Evolutionary conservation across 140 eudicot genomes (phyloP), one percentile per base, ranked within the genome.

Genomic region (Ambrosia hybrid): DNA sequence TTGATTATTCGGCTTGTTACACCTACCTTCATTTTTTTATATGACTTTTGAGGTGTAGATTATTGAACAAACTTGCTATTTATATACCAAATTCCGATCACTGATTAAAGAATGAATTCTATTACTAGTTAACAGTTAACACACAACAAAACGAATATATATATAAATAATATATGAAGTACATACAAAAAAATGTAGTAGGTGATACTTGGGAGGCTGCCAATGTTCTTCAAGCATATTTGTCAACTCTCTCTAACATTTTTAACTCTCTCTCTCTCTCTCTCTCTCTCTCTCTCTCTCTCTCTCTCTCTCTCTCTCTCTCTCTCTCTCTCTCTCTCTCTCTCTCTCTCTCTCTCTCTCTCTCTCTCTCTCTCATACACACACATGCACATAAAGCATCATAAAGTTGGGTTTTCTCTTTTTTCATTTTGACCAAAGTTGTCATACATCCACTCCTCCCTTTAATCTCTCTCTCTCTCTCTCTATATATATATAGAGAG

Each of bases 381-480:
- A 46, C 69, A 76, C 17, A 37, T 67, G 41, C 41, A 34, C 66
- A 33, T 60, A 60, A 60, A 60, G 15, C 66, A 33, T 12, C 66
- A 33, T 17, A 60, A 60, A 60, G 17, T 60, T 13, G 17, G 16
- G 26, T 21, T 4, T 30, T 60, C 43, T 12, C 30, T 71, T 74
- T 71, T 74, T 63, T 58, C 71, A 72, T 71, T 61, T 64, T 36
- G 56, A 62, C 76, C 67, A 52, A 73, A 68, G 15, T 21, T 21
- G 26, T 21, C 26, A 21, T 21, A 21, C 26, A 21, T 21, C 26
- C 26, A 21, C 9, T 5, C 9, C 9, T 13, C 9, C 21, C 36
- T 34, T 5, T 9, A 2, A 34, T 33, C 39, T 57, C 13, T 65
- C 74, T 66, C 16, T 52, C 58, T 53, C 58, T 52, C 59, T 53